Conservation (phyloP, 2,329 filamentous ascomycete genomes). For the Ophiostoma tasmaniense region DNA sequence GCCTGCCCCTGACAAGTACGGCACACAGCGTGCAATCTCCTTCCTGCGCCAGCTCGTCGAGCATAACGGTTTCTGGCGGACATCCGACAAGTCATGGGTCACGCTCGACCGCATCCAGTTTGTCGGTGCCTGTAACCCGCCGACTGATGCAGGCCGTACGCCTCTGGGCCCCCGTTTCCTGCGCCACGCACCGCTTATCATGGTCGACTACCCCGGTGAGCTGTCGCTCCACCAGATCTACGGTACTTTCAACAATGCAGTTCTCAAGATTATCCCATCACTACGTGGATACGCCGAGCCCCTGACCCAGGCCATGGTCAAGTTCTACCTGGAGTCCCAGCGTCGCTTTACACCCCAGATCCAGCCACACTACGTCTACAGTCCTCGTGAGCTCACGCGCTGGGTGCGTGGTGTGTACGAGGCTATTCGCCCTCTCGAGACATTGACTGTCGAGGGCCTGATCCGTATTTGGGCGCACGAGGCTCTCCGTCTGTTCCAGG, state of each 20-base stretch:
- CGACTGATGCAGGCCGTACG: slow-evolving; percentile 92
- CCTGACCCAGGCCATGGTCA: slow-evolving; percentile 95
- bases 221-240: slow-evolving; percentile 94
- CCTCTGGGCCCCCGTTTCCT: slow-evolving; percentile 89
- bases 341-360: slow-evolving; percentile 91
- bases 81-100: slow-evolving; percentile 95
- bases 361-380: slow-evolving; percentile 98
- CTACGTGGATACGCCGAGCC: slow-evolving; percentile 92
- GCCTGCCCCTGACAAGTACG: slow-evolving; percentile 94
- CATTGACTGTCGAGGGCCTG: slow-evolving; percentile 77
- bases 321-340: slow-evolving; percentile 91
- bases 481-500: slow-evolving; percentile 90
- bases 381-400: slow-evolving; percentile 91
- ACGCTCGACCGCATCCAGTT: slow-evolving; percentile 97
- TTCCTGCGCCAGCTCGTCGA: slow-evolving; percentile 96
- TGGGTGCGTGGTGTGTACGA: slow-evolving; percentile 98
- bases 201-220: slow-evolving; percentile 99
- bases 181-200: slow-evolving; percentile 93
- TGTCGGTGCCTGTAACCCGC: slow-evolving; percentile 96
- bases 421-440: slow-evolving; percentile 86
- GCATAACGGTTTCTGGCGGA: slow-evolving; percentile 98
- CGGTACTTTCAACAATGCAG: slow-evolving; percentile 91
- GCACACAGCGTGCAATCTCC: slow-evolving; percentile 92
- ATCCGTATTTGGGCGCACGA: slow-evolving; percentile 98
- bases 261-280: slow-evolving; percentile 92